Base-by-base conservation (phyloP, 805 yeast genomes). In the Ogataea zsoltii region DNA sequence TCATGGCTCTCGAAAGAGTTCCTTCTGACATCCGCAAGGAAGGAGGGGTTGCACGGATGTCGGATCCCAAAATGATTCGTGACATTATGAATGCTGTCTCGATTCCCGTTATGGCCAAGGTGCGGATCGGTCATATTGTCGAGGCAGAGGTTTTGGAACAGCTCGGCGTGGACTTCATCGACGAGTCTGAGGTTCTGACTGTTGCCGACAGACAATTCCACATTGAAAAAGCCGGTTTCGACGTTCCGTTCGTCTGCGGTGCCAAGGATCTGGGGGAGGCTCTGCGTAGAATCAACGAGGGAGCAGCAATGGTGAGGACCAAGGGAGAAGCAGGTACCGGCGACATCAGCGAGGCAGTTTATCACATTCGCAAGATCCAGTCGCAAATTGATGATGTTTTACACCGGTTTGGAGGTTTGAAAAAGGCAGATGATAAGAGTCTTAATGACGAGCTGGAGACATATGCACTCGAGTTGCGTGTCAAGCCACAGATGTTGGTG, bases 281-380 rank as follows among this genome's bases (percentile, higher is more conserved):
- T 2, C 73, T 86, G 54, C 78, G 94, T 65, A 76, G 95, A 61
- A 74, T 87, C 58, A 69, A 74, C 56, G 95, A 86, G 67, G 94
- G 94, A 54, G 92, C 94, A 30, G 91, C 92, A 26, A 85, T 86
- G 92, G 77, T 86, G 62, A 76, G 94, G 64, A 83, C 94, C 53
- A 86, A 86, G 68, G 95, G 95, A 55, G 95, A 86, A 65, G 94
- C 95, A 29, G 95, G 95, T 36, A 87, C 95, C 31, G 95, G 95
- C 44, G 94, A 86, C 65, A 81, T 86, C 42, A 80, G 88, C 33
- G 92, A 86, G 65, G 94, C 94, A 12, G 88, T 86, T 46, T 77
- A 74, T 59, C 95, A 86, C 65, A 82, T 87, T 54, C 74, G 79
- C 45, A 71, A 75, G 53, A 82, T 87, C 63, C 75, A 71, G 48